Base-by-base conservation (phyloP, 768 basidiomycete species). In the Pulveroboletus sp. region DNA sequence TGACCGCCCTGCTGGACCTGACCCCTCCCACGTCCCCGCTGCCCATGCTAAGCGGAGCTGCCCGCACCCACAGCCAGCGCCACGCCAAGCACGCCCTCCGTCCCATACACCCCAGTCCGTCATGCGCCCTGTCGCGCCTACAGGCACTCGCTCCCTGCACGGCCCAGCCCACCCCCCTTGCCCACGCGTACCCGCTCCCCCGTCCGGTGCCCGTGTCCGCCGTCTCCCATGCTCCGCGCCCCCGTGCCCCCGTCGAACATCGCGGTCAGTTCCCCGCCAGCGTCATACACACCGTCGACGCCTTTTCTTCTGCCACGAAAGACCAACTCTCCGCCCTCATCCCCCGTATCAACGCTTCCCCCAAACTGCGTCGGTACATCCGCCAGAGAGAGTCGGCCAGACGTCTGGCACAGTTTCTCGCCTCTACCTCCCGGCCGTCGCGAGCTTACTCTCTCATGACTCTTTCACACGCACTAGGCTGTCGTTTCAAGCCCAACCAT, bases 21-120 rank as follows among this genome's bases (percentile, higher is more conserved):
- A 60, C 61, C 56, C 61, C 67, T 58, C 63, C 57, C 60, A 55
- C 67, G 50, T 57, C 59, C 75, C 74, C 75, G 73, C 77, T 80
- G 82, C 27, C 80, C 80, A 87, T 87, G 85, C 83, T 82, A 71
- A 80, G 77, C 80, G 79, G 78, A 71, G 76, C 71, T 63, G 68
- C 74, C 62, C 71, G 76, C 70, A 69, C 74, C 68, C 73, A 70
- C 72, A 79, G 77, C 71, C 76, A 70, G 69, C 74, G 74, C 68
- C 74, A 74, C 70, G 66, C 79, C 67, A 3, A 4, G 5, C 7
- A 4, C 27, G 27, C 27, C 7, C 27, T 7, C 27, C 60, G 31
- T 43, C 15, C 47, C 46, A 40, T 43, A 47, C 54, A 46, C 43
- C 47, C 26, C 59, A 53, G n/a, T 52, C 46, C 55, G 35, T 59